These are phyloP conservation scores for Lasiodiplodia gonubiensis DNA, from an alignment of 2,329 filamentous ascomycete species.

Conservation along the genomic window DNA sequence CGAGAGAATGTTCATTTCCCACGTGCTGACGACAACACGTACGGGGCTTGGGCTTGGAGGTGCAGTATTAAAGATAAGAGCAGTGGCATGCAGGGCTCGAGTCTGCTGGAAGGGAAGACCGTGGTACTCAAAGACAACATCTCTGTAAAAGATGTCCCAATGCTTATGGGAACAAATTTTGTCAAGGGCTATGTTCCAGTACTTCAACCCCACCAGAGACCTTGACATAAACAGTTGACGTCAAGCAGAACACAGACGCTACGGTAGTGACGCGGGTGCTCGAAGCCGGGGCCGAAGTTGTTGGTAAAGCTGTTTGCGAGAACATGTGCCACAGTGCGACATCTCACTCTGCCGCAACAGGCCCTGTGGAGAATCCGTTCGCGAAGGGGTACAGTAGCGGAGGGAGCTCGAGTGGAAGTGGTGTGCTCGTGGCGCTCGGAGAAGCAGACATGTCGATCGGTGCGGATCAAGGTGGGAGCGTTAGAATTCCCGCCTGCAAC, in stretches of 20 bases:
- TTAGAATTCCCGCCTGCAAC: slow-evolving; percentile 52
- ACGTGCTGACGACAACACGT: slow-evolving; percentile 37
- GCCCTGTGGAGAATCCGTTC: slow-evolving; percentile 55
- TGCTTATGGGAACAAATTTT: slow-evolving; percentile 41
- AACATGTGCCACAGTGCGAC: slow-evolving; percentile 42
- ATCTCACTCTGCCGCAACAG: slow-evolving; percentile 45
- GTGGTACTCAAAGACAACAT: slow-evolving; percentile 43
- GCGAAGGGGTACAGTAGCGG: slow-evolving; percentile 55
- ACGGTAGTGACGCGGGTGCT: slow-evolving; percentile 41
- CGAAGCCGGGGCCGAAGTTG: slow-evolving; percentile 38
- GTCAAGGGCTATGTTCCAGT: slow-evolving; percentile 35
- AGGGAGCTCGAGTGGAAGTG: slow-evolving; percentile 57
- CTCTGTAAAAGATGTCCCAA: slow-evolving; percentile 40
- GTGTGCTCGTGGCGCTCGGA: slow-evolving; percentile 53
- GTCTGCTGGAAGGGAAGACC: slow-evolving; percentile 46
- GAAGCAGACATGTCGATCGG: slow-evolving; percentile 55
- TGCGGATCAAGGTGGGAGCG: slow-evolving; percentile 57
- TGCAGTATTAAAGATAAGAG: slow-evolving; percentile 44
- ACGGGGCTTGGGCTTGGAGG: slow-evolving; percentile 53
- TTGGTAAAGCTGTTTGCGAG: slow-evolving; percentile 42
- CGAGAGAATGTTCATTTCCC: slow-evolving; percentile 33
- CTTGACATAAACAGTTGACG: neutral
- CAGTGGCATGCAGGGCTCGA: slow-evolving; percentile 26
- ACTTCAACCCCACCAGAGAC: neutral
- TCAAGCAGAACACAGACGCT: slow-evolving; percentile 35